Percentiles rank a stretch among this genome's conserved stretches.
phyloP scores from a whole-genome alignment of 768 basidiomycete genomes.

The Lactarius sp. region DNA sequence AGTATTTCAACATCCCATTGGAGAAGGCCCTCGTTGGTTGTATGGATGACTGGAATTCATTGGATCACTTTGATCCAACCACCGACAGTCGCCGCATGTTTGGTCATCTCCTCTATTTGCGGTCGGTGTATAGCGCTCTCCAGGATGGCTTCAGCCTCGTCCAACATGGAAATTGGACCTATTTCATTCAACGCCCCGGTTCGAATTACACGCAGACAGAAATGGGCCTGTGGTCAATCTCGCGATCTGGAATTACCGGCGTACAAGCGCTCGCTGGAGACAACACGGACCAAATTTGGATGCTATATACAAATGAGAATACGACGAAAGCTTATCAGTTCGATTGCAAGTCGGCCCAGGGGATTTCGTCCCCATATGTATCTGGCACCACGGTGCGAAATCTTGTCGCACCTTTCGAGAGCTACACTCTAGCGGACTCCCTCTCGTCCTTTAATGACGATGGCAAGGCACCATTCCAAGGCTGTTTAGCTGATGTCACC shows the following conservation, averaged over 20 bases:
- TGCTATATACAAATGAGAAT: conserved; percentile 87
- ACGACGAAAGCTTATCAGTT: conserved; percentile 56
- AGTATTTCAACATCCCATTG: conserved; percentile 92
- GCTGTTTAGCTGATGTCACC: conserved; percentile 63
- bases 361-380: conserved; percentile 78
- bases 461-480: conserved; percentile 56
- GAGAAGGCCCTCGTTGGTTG: conserved; percentile 80
- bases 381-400: conserved; percentile 63
- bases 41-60: conserved; percentile 84
- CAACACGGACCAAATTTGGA: conserved; percentile 68
- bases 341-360: conserved; percentile 51
- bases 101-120: conserved; percentile 66
- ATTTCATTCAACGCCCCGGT: conserved; percentile 71
- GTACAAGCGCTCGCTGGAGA: conserved; percentile 60
- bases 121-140: conserved; percentile 61
- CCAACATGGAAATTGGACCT: conserved; percentile 82
- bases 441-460: conserved; percentile 57
- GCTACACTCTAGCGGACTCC: conserved; percentile 64
- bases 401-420: conserved; percentile 79
- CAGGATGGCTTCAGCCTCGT: conserved; percentile 85
- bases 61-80: conserved; percentile 94
- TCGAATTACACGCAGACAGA: conserved; percentile 78
- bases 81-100: conserved; percentile 69
- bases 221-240: conserved; percentile 83
- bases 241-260: conserved; percentile 53